Base-by-base conservation (phyloP, 495 filamentous ascomycete genomes). In the Sporormia fimetaria region DNA sequence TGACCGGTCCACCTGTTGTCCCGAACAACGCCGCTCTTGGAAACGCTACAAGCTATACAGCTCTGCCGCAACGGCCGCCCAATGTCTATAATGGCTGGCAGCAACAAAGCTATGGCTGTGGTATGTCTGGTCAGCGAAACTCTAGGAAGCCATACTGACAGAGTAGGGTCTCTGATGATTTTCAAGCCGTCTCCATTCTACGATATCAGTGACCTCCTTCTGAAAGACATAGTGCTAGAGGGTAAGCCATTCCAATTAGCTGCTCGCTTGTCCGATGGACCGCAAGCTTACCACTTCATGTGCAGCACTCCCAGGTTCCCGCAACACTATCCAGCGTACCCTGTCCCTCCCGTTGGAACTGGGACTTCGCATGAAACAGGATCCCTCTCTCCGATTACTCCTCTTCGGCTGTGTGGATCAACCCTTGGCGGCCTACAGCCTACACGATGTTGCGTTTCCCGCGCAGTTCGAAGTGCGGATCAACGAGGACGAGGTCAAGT, bases 401-500 rank as follows among this genome's bases (percentile, higher is more conserved):
- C 66, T 94, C 10, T 94, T 86, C 55, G 90, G 85, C 42, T 80
- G 81, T 4, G 67, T 47, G 3, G 69, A 68, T 33, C 69, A 73
- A 14, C 64, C 61, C 49, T 71, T 70, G 24, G 65, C 43, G 49
- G 71, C 57, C 12, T 75, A 60, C 67, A 76, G 64, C 17, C 69
- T 66, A 42, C 66, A 68, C 3, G 87, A 96, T 44, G 76, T 96
- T 24, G 66, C 81, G 1, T 98, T 98, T 50, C 90, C 90, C 0
- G 75, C 87, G 45, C 85, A 94, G 62, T 76, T 87, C 16, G 90
- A 95, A 59, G 66, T 98, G 31, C 87, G 87, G 56, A 77, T 92
- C 25, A 96, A 96, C 53, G 71, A 77, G 17, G 81, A 80, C 22
- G 83, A 92, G 33, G 69, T 93, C 43, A 92, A 90, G 54, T 75